These are phyloP conservation scores for Cutaneotrichosporon sp. DNA, from an alignment of 1,284 basidiomycete genomes.

Conservation along the genomic window DNA sequence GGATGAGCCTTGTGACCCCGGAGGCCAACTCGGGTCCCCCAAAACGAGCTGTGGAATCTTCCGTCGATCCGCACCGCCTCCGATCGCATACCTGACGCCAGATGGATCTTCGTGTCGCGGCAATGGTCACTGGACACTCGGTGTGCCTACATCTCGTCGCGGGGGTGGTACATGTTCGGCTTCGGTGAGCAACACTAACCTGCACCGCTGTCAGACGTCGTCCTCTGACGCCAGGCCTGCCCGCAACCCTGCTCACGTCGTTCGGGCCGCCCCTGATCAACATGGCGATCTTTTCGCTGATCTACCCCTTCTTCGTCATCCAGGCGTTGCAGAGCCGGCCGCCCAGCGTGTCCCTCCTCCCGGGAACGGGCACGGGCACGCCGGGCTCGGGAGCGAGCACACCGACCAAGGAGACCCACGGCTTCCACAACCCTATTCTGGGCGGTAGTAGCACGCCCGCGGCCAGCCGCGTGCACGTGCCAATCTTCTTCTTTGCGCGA, in stretches of 20 bases:
- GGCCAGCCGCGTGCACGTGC: conserved; percentile 22
- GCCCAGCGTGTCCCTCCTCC: neutral
- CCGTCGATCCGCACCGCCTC: neutral
- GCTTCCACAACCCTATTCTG: neutral
- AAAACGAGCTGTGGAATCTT: neutral
- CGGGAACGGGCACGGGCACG: neutral
- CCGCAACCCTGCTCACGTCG: conserved; percentile 45
- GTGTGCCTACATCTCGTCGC: conserved; percentile 43
- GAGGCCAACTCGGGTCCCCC: neutral
- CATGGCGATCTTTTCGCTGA: conserved; percentile 52
- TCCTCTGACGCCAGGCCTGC: conserved; percentile 34
- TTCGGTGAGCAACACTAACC: conserved; percentile 47
- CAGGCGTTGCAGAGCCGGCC: conserved; percentile 47
- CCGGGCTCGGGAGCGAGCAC: conserved; percentile 13
- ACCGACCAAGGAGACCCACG: conserved; percentile 21
- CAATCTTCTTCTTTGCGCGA: conserved; percentile 47
- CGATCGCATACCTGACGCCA: conserved; percentile 16
- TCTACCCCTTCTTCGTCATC: conserved; percentile 52
- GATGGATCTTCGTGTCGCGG: conserved; percentile 45
- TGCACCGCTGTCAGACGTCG: neutral
- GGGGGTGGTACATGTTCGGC: conserved; percentile 48
- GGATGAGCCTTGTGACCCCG: neutral
- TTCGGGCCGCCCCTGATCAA: conserved; percentile 51
- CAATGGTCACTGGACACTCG: conserved; percentile 46
- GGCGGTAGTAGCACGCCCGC: neutral